Conservation (phyloP, 345 rosid genomes). For the Cardiospermum halicacabum region DNA sequence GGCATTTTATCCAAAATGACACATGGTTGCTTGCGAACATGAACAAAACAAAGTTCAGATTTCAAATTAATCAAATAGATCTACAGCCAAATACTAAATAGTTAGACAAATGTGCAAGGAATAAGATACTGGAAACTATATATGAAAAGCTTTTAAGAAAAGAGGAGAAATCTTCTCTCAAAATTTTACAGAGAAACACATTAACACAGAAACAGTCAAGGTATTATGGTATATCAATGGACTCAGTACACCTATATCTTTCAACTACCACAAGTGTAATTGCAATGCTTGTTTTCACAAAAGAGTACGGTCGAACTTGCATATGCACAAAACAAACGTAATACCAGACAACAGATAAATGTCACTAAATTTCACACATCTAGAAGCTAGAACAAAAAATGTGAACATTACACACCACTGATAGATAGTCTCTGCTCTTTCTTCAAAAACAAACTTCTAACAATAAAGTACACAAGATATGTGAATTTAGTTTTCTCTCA, state of each 20-base stretch:
- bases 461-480: background rate
- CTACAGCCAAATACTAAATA: background rate
- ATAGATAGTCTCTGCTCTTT: background rate
- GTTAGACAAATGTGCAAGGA: background rate
- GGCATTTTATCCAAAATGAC: background rate
- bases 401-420: no score
- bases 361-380: background rate
- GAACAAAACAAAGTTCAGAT: background rate
- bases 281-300: background rate
- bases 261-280: background rate
- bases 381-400: background rate
- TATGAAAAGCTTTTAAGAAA: background rate
- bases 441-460: background rate
- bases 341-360: background rate
- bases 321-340: background rate
- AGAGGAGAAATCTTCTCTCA: background rate
- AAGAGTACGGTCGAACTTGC: background rate
- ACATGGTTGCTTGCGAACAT: background rate
- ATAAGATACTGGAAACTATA: background rate
- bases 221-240: no score
- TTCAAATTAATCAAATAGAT: background rate
- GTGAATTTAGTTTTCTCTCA: background rate
- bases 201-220: background rate
- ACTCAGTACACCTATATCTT: background rate
- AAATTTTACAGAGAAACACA: no score